These are phyloP conservation scores for Cladosporium sp. DNA, from an alignment of 2,329 filamentous ascomycete species.

Conservation along the genomic window DNA sequence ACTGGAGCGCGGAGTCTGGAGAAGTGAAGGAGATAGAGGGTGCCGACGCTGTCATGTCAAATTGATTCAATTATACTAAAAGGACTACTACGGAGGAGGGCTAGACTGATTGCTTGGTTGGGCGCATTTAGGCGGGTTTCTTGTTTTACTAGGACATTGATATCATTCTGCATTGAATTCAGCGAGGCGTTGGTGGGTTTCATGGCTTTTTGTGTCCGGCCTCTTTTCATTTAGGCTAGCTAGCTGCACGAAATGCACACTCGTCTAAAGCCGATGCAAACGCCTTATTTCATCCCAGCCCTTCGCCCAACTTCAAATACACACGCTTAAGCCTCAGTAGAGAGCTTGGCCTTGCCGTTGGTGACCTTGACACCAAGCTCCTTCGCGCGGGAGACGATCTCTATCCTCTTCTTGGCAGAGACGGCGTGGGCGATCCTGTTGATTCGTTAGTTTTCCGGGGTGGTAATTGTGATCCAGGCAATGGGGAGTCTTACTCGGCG, in stretches of 20 bases:
- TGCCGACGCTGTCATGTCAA: conserved; percentile 9
- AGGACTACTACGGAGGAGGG: conserved; percentile 10
- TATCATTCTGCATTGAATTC: conserved; percentile 13
- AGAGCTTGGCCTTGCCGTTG: conserved; percentile 98
- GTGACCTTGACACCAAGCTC: conserved; percentile 99
- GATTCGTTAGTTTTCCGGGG: conserved; percentile 33
- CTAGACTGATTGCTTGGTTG: conserved; percentile 9
- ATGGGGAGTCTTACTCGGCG: conserved; percentile 71
- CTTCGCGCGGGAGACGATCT: conserved; percentile 96
- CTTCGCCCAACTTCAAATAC: conserved; percentile 9
- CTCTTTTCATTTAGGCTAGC: conserved; percentile 13
- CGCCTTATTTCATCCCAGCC: conserved; percentile 11
- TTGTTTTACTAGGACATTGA: conserved; percentile 11
- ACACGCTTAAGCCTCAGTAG: conserved; percentile 67
- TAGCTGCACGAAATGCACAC: conserved; percentile 12
- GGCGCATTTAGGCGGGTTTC: conserved; percentile 9
- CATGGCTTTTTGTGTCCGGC: conserved; percentile 12
- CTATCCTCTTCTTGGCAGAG: conserved; percentile 96
- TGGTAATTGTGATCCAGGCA: neutral
- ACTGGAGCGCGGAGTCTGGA: conserved; percentile 32
- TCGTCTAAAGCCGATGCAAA: conserved; percentile 11
- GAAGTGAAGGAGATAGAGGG: conserved; percentile 31
- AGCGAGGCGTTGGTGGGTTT: conserved; percentile 30
- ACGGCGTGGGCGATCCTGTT: conserved; percentile 92
- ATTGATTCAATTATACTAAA: conserved; percentile 1